Evolutionary conservation across 2,329 filamentous ascomycete genomes (phyloP).

Genomic region (Aspergillus luchuensis): DNA sequence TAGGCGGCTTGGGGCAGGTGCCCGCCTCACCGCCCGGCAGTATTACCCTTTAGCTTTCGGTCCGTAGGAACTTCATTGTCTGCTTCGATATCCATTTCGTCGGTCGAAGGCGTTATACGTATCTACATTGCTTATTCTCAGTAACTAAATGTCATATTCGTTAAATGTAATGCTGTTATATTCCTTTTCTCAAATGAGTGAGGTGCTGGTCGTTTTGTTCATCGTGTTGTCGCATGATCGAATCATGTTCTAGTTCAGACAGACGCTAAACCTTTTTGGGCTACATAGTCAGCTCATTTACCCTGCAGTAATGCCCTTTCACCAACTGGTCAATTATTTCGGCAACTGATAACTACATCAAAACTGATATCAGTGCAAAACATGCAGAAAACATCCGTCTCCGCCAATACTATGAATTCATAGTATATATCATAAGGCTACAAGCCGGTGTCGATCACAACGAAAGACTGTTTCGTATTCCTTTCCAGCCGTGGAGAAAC

Average conservation of each 20-base stretch:
- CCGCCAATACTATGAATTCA: too few species aligned
- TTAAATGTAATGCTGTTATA: neutral
- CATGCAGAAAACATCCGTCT: too few species aligned
- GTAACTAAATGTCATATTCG: neutral
- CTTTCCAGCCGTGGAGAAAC: neutral
- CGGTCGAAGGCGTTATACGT: neutral
- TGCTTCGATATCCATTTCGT: neutral
- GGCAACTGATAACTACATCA: too few species aligned
- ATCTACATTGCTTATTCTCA: neutral
- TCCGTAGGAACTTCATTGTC: neutral
- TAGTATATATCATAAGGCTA: neutral
- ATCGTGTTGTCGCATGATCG: neutral
- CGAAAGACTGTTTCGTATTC: neutral
- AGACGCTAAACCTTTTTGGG: neutral
- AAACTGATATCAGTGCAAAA: too few species aligned
- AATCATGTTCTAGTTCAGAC: neutral
- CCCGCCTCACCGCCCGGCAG: conserved; percentile 23
- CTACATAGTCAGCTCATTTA: neutral
- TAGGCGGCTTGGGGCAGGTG: conserved; percentile 29
- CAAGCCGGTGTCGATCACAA: too few species aligned
- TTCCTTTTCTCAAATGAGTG: neutral
- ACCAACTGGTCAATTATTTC: neutral
- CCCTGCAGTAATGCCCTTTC: neutral
- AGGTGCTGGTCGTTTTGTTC: neutral
- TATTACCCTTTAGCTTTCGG: neutral